These are phyloP conservation scores for Hyphodiscus hymeniophilus DNA, from an alignment of 495 filamentous ascomycete species.

Conservation along the genomic window DNA sequence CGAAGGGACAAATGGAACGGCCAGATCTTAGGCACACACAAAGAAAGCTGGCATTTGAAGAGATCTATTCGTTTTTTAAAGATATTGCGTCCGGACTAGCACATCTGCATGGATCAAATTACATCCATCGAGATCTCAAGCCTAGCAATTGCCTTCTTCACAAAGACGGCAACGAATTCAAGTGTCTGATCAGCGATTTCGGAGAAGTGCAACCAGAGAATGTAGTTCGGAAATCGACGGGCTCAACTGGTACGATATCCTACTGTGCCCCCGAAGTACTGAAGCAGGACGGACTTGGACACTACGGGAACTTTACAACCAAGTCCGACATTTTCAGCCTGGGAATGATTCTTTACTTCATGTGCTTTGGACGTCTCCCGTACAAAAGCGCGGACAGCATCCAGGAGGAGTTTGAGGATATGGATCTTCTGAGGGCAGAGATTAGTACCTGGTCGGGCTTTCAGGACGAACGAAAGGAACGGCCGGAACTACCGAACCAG, in stretches of 20 bases:
- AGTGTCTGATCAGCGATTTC: constrained; percentile 91
- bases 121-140: constrained; percentile 94
- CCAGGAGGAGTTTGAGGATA: constrained; percentile 86
- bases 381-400: constrained; percentile 69
- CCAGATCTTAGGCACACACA: constrained; percentile 34
- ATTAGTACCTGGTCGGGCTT: constrained; percentile 85
- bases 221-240: constrained; percentile 73
- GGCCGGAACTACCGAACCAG: constrained; percentile 77
- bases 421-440: constrained; percentile 81
- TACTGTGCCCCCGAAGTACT: constrained; percentile 97
- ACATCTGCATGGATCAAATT: constrained; percentile 86
- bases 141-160: constrained; percentile 88
- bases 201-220: constrained; percentile 86
- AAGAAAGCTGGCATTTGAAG: constrained; percentile 70
- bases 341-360: constrained; percentile 96
- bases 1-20: constrained; percentile 41
- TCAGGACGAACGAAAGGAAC: constrained; percentile 58
- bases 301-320: constrained; percentile 82
- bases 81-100: constrained; percentile 89
- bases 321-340: constrained; percentile 96
- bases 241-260: constrained; percentile 91
- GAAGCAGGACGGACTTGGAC: constrained; percentile 56
- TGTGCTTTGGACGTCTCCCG: constrained; percentile 87
- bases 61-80: constrained; percentile 94
- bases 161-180: constrained; percentile 54